Conservation (phyloP, 768 basidiomycete species). For the Psilocybe azurescens region DNA sequence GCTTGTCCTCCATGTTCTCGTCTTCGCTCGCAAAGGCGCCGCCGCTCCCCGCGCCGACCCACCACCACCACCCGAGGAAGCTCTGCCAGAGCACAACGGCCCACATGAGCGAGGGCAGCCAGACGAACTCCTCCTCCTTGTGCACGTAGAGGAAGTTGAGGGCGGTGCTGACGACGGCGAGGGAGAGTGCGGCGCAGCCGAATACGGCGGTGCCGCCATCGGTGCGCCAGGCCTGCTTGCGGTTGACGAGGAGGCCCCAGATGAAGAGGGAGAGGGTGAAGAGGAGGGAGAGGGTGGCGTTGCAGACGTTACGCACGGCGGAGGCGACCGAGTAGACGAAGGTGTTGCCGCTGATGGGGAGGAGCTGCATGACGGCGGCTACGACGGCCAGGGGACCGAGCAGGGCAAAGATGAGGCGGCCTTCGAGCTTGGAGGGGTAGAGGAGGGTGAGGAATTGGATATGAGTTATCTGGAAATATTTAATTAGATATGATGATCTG, state of each 20-base stretch:
- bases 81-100: slow-evolving; percentile 96
- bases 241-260: slow-evolving; percentile 93
- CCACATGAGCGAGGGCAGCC: slow-evolving; percentile 92
- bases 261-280: slow-evolving; percentile 89
- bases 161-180: slow-evolving; percentile 84
- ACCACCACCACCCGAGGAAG: slow-evolving; percentile 99
- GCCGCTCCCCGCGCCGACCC: slow-evolving; percentile 93
- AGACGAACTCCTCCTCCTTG: slow-evolving; percentile 82
- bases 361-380: slow-evolving; percentile 83
- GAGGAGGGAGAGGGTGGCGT: slow-evolving; percentile 93
- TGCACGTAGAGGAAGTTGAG: slow-evolving; percentile 91
- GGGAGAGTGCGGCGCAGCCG: slow-evolving; percentile 78
- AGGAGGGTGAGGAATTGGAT: slow-evolving; percentile 97
- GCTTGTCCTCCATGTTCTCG: slow-evolving; percentile 67
- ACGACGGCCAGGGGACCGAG: slow-evolving; percentile 89
- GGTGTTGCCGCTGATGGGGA: slow-evolving; percentile 60
- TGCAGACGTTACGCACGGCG: slow-evolving; percentile 91
- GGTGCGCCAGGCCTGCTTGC: slow-evolving; percentile 91
- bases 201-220: slow-evolving; percentile 97
- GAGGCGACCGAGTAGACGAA: slow-evolving; percentile 60
- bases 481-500: background rate
- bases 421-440: slow-evolving; percentile 91
- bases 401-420: slow-evolving; percentile 81
- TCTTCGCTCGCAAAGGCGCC: slow-evolving; percentile 48
- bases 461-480: slow-evolving; percentile 77